These are phyloP conservation scores for Phytopythium boreale DNA, from an alignment of 352 stramenopile species.

Conservation along the genomic window DNA sequence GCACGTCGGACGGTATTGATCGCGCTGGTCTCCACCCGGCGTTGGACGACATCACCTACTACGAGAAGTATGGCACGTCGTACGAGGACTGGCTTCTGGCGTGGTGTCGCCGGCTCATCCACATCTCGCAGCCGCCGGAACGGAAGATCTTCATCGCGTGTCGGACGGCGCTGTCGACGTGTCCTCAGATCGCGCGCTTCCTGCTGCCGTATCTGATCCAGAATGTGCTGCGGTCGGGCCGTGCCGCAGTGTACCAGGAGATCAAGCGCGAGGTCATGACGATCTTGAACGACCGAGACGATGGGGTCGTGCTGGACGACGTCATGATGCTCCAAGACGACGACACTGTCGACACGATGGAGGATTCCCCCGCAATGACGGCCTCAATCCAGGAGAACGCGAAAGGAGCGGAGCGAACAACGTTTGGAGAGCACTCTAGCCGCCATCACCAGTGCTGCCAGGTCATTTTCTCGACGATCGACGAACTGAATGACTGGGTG, in stretches of 20 bases:
- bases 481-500: conserved; percentile 88
- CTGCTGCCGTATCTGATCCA: conserved; percentile 84
- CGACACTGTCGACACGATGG: conserved; percentile 1
- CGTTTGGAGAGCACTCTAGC: conserved; percentile 60
- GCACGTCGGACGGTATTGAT: conserved; percentile 10
- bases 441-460: conserved; percentile 84
- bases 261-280: conserved; percentile 82
- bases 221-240: conserved; percentile 75
- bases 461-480: conserved; percentile 82
- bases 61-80: conserved; percentile 67
- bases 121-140: conserved; percentile 77
- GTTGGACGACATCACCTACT: conserved; percentile 55
- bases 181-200: conserved; percentile 73
- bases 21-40: conserved; percentile 13
- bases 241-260: conserved; percentile 55
- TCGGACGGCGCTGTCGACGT: conserved; percentile 53
- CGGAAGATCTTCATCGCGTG: conserved; percentile 82
- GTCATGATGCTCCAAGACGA: conserved; percentile 33
- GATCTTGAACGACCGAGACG: conserved; percentile 70
- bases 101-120: conserved; percentile 76
- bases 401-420: background rate
- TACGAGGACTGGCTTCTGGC: conserved; percentile 84
- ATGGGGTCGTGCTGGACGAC: conserved; percentile 53
- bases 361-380: background rate
- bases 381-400: conserved; percentile 6